Evolutionary conservation across 2,329 filamentous ascomycete genomes (phyloP).

Genomic region (Ophiostoma sp.): DNA sequence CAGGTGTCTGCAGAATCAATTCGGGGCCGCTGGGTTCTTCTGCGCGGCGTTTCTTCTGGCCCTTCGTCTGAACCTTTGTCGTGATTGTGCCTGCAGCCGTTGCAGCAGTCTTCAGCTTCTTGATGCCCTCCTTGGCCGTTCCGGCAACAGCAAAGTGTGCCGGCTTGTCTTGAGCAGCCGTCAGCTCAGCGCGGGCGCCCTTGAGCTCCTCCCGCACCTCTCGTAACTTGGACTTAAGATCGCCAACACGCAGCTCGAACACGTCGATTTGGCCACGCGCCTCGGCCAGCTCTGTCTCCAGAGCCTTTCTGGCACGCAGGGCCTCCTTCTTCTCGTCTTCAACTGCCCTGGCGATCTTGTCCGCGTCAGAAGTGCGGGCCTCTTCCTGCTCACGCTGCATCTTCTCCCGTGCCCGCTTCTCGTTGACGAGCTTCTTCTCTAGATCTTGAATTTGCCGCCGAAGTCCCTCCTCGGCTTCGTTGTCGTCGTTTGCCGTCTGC

Average conservation of each 20-base stretch:
- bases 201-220: conserved; percentile 72
- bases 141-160: conserved; percentile 32
- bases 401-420: conserved; percentile 43
- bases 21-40: conserved; percentile 50
- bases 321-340: conserved; percentile 47
- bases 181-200: conserved; percentile 51
- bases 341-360: conserved; percentile 40
- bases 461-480: conserved; percentile 34
- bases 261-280: conserved; percentile 62
- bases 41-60: conserved; percentile 47
- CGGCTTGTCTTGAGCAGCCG: conserved; percentile 39
- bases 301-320: conserved; percentile 47
- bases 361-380: conserved; percentile 29
- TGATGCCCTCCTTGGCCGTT: conserved; percentile 20
- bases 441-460: conserved; percentile 37
- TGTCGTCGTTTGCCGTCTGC: conserved; percentile 38
- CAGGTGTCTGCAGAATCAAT: conserved; percentile 50
- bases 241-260: conserved; percentile 69
- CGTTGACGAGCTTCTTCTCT: conserved; percentile 46
- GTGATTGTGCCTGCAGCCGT: conserved; percentile 36
- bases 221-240: conserved; percentile 68
- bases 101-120: conserved; percentile 34
- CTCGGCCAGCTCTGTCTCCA: conserved; percentile 58
- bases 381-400: conserved; percentile 39
- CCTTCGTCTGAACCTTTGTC: conserved; percentile 33